Base-by-base conservation (phyloP, 495 filamentous ascomycete genomes). In the Aspergillus sparsus region DNA sequence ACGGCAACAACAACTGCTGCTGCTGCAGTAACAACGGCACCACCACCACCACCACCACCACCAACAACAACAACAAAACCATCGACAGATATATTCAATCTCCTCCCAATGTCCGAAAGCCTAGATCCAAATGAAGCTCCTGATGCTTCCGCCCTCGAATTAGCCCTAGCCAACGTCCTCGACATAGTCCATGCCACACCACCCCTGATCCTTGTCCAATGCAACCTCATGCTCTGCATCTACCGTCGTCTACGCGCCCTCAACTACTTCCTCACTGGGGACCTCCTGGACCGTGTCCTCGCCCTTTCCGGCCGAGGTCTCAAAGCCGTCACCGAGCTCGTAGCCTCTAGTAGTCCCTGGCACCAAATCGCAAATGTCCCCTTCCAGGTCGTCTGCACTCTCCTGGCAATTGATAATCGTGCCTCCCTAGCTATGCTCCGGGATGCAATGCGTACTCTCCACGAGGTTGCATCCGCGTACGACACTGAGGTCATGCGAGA, bases 291-390 rank as follows among this genome's bases (percentile, higher is more conserved):
- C 42, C 71, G 71, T 2, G 63, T 79, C 33, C 68, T 80, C 15
- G 62, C 62, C 1, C 62, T 80, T 7, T 65, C 72, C 0, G 53
- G 36, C 1, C 74, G 72, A 18, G 73, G 65, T 7, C 71, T 80
- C 16, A 66, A 64, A 44, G 79, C 76, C 2, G 76, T 77, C 7
- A 66, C 69, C 7, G 66, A 68, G 7, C 75, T 83, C 65, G 71
- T 72, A 11, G 65, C 68, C 0, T 56, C 67, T 3, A 62, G 61
- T 12, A 71, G 71, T 35, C 79, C 81, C 1, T 86, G 82, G 83
- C 82, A 83, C 58, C 79, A 83, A 57, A 70, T 80, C 10, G 77
- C 80, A 21, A 79, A 82, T 49, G 77, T 81, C 1, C 78, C 82
- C 0, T 85, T 86, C 59, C 83, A 86, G 57, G 71, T 78, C 6